phyloP scores from a whole-genome alignment of 257 asterid genomes.

The Orobanche coerulescens region DNA sequence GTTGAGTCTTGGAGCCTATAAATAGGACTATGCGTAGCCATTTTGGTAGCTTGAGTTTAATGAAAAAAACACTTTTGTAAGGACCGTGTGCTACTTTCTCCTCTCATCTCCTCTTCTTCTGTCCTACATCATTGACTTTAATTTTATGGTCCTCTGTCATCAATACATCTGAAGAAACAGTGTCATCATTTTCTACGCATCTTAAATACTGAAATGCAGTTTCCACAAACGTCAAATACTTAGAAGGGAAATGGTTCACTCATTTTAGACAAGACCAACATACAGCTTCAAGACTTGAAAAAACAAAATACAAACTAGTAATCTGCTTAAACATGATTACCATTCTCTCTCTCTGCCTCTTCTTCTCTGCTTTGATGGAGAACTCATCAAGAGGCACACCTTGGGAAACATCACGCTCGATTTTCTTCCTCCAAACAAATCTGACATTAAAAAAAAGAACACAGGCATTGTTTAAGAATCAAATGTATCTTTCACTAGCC shows the following conservation, averaged over 20 bases:
- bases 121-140: too few relatives aligned
- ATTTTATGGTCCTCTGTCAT: neutral
- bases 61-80: too few relatives aligned
- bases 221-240: too few relatives aligned
- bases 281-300: neutral
- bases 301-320: neutral
- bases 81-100: too few relatives aligned
- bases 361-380: conserved; percentile 67
- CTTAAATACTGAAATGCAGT: neutral
- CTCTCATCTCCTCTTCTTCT: too few relatives aligned
- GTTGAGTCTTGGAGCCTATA: too few relatives aligned
- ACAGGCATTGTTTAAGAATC: neutral
- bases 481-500: conserved; percentile 8
- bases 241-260: too few relatives aligned
- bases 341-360: conserved; percentile 70
- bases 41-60: too few relatives aligned
- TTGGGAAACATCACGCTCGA: conserved; percentile 54
- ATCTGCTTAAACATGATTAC: conserved; percentile 22
- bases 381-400: conserved; percentile 58
- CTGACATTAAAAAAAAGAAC: conserved; percentile 28
- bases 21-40: too few relatives aligned
- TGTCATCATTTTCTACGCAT: neutral
- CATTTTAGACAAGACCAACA: neutral
- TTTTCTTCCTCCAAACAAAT: conserved; percentile 87
- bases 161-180: neutral